Evolutionary conservation across 2,329 filamentous ascomycete species (phyloP).

Genomic region (Hymenoscyphus linearis): DNA sequence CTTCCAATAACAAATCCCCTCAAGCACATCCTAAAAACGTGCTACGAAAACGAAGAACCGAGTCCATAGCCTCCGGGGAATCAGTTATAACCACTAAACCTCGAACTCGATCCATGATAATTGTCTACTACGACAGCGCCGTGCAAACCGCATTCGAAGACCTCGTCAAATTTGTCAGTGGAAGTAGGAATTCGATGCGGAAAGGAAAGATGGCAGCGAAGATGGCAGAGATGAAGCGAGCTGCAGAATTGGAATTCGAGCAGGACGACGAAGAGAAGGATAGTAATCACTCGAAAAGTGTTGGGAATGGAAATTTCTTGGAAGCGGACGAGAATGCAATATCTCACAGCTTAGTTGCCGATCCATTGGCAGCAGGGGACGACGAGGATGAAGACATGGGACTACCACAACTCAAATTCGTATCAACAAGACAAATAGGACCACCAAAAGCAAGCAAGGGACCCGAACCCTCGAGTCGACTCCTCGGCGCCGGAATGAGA

Average conservation of each 20-base stretch:
- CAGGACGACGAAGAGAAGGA: constrained; percentile 36
- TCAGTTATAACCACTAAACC: constrained; percentile 39
- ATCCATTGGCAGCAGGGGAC: constrained; percentile 5
- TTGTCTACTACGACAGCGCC: constrained; percentile 89
- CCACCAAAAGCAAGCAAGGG: constrained; percentile 23
- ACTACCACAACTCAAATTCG: constrained; percentile 34
- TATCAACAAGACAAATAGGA: constrained; percentile 37
- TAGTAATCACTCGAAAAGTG: constrained; percentile 6
- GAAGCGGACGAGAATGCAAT: constrained; percentile 4
- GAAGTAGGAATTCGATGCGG: constrained; percentile 75
- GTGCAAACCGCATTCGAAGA: constrained; percentile 79
- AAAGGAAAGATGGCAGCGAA: constrained; percentile 82
- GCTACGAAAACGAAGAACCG: constrained; percentile 31
- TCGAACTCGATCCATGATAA: constrained; percentile 68
- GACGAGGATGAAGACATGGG: constrained; percentile 28
- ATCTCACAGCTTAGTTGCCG: background rate
- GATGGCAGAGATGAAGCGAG: constrained; percentile 58
- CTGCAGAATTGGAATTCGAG: constrained; percentile 52
- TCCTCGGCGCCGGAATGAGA: constrained; percentile 20
- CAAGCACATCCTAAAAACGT: constrained; percentile 16
- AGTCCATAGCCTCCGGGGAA: constrained; percentile 29
- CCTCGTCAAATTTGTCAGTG: constrained; percentile 75
- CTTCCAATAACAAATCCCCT: constrained; percentile 19
- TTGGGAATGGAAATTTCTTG: background rate
- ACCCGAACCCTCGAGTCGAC: constrained; percentile 13